phyloP scores from a whole-genome alignment of 345 rosid species.

The Arabidopsis arenosa region DNA sequence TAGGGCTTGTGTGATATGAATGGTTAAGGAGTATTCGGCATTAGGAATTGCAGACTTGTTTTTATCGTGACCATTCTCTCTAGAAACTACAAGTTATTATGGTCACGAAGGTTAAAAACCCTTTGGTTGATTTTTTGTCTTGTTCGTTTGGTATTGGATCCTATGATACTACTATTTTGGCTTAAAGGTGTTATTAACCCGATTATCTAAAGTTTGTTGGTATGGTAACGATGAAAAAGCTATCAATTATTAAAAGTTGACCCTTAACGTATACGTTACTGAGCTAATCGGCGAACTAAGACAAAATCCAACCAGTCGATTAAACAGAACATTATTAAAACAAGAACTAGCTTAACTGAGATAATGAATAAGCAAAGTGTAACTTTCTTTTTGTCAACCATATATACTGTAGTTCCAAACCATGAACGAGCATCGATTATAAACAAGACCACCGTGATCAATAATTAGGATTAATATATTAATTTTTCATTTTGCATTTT shows the following conservation, averaged over 20 bases:
- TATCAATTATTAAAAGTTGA: not conserved
- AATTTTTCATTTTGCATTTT: too few relatives aligned
- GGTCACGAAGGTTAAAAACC: constrained; percentile 21
- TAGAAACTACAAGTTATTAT: constrained; percentile 31
- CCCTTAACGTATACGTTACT: not conserved
- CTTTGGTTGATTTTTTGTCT: constrained; percentile 1
- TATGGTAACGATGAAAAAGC: not conserved
- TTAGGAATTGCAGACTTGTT: constrained; percentile 40
- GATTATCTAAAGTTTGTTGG: not conserved
- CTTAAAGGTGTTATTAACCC: not conserved
- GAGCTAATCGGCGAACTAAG: not conserved
- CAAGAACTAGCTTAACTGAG: not conserved
- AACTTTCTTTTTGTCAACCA: too few relatives aligned
- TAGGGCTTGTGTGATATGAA: constrained; percentile 41
- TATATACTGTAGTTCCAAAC: too few relatives aligned
- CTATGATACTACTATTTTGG: not conserved
- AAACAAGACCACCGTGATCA: too few relatives aligned
- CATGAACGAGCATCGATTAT: too few relatives aligned
- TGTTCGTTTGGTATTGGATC: constrained; percentile 22
- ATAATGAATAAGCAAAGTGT: too few relatives aligned
- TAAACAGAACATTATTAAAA: not conserved
- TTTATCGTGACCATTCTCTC: constrained; percentile 26
- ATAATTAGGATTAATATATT: too few relatives aligned
- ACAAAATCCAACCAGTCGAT: not conserved
- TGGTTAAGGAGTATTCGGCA: constrained; percentile 19